Evolutionary conservation across 371 early-diverging fungal species (phyloP).

Genomic region (Capillidium rhysosporum): DNA sequence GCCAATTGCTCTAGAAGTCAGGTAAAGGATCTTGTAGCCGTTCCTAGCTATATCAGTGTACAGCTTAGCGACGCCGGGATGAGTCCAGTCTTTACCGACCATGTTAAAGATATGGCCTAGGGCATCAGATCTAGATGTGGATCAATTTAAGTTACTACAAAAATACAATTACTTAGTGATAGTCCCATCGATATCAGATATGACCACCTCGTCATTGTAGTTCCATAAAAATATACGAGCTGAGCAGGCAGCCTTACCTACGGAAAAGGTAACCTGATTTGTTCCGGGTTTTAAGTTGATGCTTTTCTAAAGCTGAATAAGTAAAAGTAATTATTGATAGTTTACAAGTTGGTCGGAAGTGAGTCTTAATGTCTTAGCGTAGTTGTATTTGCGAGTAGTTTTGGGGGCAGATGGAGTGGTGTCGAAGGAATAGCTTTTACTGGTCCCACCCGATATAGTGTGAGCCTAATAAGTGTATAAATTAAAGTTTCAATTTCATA

Average conservation of each 20-base stretch:
- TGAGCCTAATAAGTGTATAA: constrained; percentile 9
- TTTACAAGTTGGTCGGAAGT: constrained; percentile 71
- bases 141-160: not conserved
- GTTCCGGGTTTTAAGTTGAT: constrained; percentile 68
- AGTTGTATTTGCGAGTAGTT: constrained; percentile 20
- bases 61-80: constrained; percentile 87
- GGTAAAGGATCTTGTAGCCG: constrained; percentile 92
- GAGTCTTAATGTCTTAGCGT: constrained; percentile 75
- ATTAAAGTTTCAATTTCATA: too few relatives aligned
- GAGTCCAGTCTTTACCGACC: constrained; percentile 99
- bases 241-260: constrained; percentile 51
- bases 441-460: not conserved
- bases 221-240: constrained; percentile 85
- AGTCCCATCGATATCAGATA: constrained; percentile 99
- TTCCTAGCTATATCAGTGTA: constrained; percentile 88
- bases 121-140: constrained; percentile 87
- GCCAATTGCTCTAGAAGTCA: constrained; percentile 94
- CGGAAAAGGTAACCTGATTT: constrained; percentile 81
- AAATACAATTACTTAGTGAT: constrained; percentile 63
- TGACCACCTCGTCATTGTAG: constrained; percentile 69
- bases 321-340: not conserved
- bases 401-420: not conserved
- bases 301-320: constrained; percentile 18
- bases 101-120: constrained; percentile 94
- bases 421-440: not conserved